These are phyloP conservation scores for Microcyclosporella mali DNA, from an alignment of 2,329 filamentous ascomycete species.

Conservation along the genomic window DNA sequence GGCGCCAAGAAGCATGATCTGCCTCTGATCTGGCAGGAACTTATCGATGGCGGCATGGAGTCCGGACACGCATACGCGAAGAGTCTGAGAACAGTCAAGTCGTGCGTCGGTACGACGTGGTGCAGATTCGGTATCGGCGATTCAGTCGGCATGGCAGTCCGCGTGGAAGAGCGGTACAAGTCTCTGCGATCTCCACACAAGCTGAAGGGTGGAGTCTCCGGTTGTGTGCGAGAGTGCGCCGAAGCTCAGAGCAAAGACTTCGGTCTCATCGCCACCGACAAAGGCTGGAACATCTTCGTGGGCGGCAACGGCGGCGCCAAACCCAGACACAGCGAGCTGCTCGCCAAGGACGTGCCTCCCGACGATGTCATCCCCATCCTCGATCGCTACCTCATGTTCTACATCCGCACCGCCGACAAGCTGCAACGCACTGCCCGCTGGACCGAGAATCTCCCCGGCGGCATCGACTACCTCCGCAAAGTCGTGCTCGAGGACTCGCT, in stretches of 20 bases:
- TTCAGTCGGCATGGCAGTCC: conserved; percentile 83
- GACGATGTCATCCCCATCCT: conserved; percentile 77
- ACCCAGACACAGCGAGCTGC: conserved; percentile 71
- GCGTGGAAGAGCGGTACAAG: conserved; percentile 86
- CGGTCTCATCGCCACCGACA: conserved; percentile 84
- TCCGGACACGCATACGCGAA: conserved; percentile 89
- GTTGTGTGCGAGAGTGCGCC: conserved; percentile 87
- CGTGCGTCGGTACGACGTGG: conserved; percentile 86
- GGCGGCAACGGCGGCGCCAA: conserved; percentile 85
- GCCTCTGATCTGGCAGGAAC: conserved; percentile 69
- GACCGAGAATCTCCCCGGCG: conserved; percentile 77
- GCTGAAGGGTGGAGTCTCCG: conserved; percentile 76
- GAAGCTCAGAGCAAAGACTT: conserved; percentile 94
- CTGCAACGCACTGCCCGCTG: conserved; percentile 83
- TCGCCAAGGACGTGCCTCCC: conserved; percentile 79
- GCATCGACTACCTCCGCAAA: conserved; percentile 73
- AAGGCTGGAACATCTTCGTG: conserved; percentile 89
- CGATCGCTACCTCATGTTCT: conserved; percentile 87
- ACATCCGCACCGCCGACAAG: conserved; percentile 86
- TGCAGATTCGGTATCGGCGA: conserved; percentile 84
- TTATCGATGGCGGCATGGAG: conserved; percentile 81
- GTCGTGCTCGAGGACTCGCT: conserved; percentile 82
- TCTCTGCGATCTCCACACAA: conserved; percentile 85
- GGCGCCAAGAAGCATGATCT: conserved; percentile 84
- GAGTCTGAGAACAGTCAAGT: conserved; percentile 81